These are phyloP conservation scores for Cladophialophora immunda DNA, from an alignment of 2,329 filamentous ascomycete species.

Conservation along the genomic window DNA sequence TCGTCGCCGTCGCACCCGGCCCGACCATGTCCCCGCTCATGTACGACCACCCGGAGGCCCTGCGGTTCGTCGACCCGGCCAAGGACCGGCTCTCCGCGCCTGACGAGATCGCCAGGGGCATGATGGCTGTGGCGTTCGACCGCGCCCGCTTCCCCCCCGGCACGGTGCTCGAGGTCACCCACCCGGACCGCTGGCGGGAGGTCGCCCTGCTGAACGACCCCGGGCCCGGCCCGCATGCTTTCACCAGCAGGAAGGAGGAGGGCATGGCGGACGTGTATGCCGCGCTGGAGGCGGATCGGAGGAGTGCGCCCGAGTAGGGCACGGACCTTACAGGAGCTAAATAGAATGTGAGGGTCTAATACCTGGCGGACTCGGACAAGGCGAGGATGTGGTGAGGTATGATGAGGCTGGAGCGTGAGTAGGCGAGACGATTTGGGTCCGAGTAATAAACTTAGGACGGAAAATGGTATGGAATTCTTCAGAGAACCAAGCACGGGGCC, in stretches of 20 bases:
- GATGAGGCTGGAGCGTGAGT: no score
- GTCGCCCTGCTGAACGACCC: conserved; percentile 26
- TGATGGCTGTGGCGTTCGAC: conserved; percentile 25
- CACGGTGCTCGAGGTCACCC: conserved; percentile 26
- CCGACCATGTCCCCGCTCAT: conserved; percentile 29
- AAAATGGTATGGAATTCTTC: no score
- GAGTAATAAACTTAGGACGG: no score
- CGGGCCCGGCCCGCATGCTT: conserved; percentile 22
- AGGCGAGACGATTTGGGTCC: no score
- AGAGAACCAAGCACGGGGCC: no score
- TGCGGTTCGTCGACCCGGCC: conserved; percentile 24
- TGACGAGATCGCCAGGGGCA: conserved; percentile 22
- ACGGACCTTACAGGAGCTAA: no score
- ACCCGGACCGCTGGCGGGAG: conserved; percentile 27
- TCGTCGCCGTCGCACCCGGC: conserved; percentile 67
- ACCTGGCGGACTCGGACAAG: no score
- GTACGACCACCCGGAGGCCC: conserved; percentile 27
- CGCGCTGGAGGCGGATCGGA: conserved; percentile 19
- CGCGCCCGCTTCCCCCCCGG: conserved; percentile 9
- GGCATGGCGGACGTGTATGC: conserved; percentile 22
- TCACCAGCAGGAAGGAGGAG: conserved; percentile 24
- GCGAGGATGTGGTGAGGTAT: no score
- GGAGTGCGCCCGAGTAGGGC: not conserved
- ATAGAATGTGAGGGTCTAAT: no score
- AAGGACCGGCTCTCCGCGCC: conserved; percentile 22